Percentiles rank a stretch among this genome's conserved stretches.
Conservation (phyloP, 2,329 filamentous ascomycete genomes). For the Hypoxylon sp. region DNA sequence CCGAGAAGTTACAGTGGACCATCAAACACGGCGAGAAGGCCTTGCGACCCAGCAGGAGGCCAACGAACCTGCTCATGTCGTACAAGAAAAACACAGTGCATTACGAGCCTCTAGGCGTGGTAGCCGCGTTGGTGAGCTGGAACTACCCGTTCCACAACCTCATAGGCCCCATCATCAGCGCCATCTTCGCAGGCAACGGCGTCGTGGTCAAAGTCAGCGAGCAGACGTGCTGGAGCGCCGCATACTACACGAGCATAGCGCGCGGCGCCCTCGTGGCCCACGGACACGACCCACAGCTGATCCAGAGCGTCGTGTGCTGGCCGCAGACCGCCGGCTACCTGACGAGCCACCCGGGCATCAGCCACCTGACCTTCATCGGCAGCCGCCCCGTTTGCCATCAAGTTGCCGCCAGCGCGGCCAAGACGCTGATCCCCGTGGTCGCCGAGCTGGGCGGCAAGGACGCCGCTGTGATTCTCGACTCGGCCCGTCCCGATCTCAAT, state of each 20-base stretch:
- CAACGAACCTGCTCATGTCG: constrained; percentile 91
- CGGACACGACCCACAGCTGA: constrained; percentile 80
- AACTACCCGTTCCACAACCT: constrained; percentile 98
- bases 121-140: constrained; percentile 94
- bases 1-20: constrained; percentile 94
- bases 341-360: constrained; percentile 83
- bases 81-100: constrained; percentile 92
- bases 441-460: constrained; percentile 97
- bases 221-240: constrained; percentile 91
- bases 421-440: constrained; percentile 84
- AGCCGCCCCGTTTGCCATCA: constrained; percentile 86
- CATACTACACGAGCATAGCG: constrained; percentile 82
- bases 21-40: constrained; percentile 88
- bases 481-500: constrained; percentile 69
- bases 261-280: constrained; percentile 82
- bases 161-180: constrained; percentile 87
- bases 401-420: constrained; percentile 86
- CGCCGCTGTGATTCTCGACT: constrained; percentile 87
- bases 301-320: constrained; percentile 90
- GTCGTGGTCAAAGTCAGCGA: constrained; percentile 95
- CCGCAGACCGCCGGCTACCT: constrained; percentile 81
- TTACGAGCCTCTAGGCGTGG: constrained; percentile 93
- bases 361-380: constrained; percentile 96
- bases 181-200: constrained; percentile 89
- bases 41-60: constrained; percentile 73